Conservation (phyloP, 1,284 basidiomycete species). For the Leucoagaricus sp. region DNA sequence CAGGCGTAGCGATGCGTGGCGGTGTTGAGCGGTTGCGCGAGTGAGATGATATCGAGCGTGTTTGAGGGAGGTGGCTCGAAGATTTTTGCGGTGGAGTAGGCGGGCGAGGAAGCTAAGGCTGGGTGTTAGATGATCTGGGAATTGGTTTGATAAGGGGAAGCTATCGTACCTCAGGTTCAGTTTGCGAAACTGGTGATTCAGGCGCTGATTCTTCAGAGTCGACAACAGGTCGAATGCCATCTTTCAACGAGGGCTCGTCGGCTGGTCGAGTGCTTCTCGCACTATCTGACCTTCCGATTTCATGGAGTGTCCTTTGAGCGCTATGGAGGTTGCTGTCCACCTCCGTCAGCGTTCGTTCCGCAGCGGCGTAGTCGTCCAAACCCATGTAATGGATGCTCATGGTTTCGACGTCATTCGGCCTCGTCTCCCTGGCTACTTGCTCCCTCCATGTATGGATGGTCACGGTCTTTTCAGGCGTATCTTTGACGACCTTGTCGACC, state of each 20-base stretch:
- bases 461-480: conserved; percentile 47
- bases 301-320: conserved; percentile 1
- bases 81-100: conserved; percentile 14
- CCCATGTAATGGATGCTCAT: conserved; percentile 49
- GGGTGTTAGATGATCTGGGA: background rate
- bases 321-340: conserved; percentile 20
- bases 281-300: conserved; percentile 11
- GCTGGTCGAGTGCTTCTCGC: conserved; percentile 12
- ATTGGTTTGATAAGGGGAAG: background rate
- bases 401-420: conserved; percentile 30
- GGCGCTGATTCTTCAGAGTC: background rate
- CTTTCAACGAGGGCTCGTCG: conserved; percentile 12
- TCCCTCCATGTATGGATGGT: conserved; percentile 55
- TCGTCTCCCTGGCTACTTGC: conserved; percentile 43
- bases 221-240: background rate
- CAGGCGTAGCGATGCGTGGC: conserved; percentile 10
- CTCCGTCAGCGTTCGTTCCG: conserved; percentile 18
- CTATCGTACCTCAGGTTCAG: conserved; percentile 10
- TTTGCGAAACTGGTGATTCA: too few species aligned
- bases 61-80: conserved; percentile 1
- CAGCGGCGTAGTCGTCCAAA: conserved; percentile 28
- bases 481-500: conserved; percentile 45
- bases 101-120: background rate
- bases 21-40: conserved; percentile 10
- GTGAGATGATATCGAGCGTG: conserved; percentile 10